phyloP scores from a whole-genome alignment of 176 grass and related monocot genomes.

The Zoysia japonica region DNA sequence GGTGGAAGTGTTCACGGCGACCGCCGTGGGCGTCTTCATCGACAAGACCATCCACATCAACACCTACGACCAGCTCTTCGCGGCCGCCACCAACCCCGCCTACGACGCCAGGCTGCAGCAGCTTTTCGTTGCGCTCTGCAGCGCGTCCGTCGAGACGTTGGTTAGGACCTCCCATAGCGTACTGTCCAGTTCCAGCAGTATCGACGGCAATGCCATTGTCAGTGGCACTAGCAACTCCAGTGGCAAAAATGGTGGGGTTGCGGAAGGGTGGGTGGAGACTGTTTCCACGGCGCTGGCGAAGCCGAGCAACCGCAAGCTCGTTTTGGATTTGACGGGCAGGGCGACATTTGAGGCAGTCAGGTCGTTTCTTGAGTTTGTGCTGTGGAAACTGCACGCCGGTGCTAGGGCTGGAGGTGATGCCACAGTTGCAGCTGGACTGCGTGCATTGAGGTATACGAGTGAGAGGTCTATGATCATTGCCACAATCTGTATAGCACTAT shows the following conservation, averaged over 20 bases:
- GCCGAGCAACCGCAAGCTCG: slow-evolving; percentile 62
- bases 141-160: slow-evolving; percentile 61
- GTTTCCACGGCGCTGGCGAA: slow-evolving; percentile 54
- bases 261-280: slow-evolving; percentile 46
- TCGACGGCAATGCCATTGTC: background rate
- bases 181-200: slow-evolving; percentile 25
- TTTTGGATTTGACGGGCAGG: slow-evolving; percentile 70
- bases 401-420: slow-evolving; percentile 51
- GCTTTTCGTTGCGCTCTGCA: slow-evolving; percentile 66
- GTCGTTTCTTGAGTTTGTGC: slow-evolving; percentile 83
- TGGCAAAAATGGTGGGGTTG: slow-evolving; percentile 8
- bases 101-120: slow-evolving; percentile 63
- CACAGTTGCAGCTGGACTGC: slow-evolving; percentile 37
- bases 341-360: slow-evolving; percentile 75
- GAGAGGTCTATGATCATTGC: slow-evolving; percentile 61
- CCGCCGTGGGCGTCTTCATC: slow-evolving; percentile 75
- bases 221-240: background rate
- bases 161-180: slow-evolving; percentile 70
- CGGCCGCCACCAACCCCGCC: slow-evolving; percentile 80
- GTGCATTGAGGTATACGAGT: slow-evolving; percentile 52
- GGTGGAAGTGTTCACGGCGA: slow-evolving; percentile 66
- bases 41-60: slow-evolving; percentile 96
- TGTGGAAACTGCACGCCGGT: slow-evolving; percentile 59
- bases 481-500: slow-evolving; percentile 68
- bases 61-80: slow-evolving; percentile 80